These are phyloP conservation scores for Barbatosphaeria neglecta DNA, from an alignment of 495 filamentous ascomycete genomes.

Conservation along the genomic window DNA sequence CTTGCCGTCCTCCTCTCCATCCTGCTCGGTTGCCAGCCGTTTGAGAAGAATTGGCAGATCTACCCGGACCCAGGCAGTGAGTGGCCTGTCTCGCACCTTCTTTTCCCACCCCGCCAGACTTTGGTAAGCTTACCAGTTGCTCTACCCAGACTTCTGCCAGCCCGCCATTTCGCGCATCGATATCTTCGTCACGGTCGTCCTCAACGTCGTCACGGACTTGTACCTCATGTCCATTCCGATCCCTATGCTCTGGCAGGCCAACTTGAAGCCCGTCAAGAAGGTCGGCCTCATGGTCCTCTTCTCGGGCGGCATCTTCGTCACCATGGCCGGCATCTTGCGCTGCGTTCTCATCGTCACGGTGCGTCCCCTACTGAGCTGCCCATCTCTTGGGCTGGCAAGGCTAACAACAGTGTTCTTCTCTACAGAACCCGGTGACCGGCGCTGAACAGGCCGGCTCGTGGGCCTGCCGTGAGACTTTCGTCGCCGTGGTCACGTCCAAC, in stretches of 20 bases:
- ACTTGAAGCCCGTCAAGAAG: slow-evolving; percentile 33
- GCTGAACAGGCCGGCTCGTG: slow-evolving; percentile 32
- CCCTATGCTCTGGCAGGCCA: slow-evolving; percentile 40
- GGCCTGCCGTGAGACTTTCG: slow-evolving; percentile 40
- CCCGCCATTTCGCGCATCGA: slow-evolving; percentile 34
- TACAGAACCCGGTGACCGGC: slow-evolving; percentile 30
- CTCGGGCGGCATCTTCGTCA: slow-evolving; percentile 36
- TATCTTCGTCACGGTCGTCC: slow-evolving; percentile 32
- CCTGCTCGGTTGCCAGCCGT: slow-evolving; percentile 39
- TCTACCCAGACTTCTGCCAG: slow-evolving; percentile 37
- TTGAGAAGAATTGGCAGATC: slow-evolving; percentile 44
- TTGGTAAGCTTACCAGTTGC: no score
- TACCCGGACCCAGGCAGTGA: slow-evolving; percentile 42
- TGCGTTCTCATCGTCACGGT: slow-evolving; percentile 34
- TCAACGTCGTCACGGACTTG: slow-evolving; percentile 40
- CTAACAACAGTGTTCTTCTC: not conserved
- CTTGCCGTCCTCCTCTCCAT: slow-evolving; percentile 42
- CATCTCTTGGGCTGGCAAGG: not conserved
- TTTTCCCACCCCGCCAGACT: not conserved
- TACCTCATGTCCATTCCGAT: slow-evolving; percentile 43
- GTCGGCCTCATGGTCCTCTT: slow-evolving; percentile 36
- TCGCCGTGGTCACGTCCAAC: slow-evolving; percentile 41
- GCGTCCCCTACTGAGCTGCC: not conserved
- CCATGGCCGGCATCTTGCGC: slow-evolving; percentile 35
- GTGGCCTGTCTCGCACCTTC: slow-evolving; percentile 3